Conservation (phyloP, 2,329 filamentous ascomycete species). For the Penicillium sp. region DNA sequence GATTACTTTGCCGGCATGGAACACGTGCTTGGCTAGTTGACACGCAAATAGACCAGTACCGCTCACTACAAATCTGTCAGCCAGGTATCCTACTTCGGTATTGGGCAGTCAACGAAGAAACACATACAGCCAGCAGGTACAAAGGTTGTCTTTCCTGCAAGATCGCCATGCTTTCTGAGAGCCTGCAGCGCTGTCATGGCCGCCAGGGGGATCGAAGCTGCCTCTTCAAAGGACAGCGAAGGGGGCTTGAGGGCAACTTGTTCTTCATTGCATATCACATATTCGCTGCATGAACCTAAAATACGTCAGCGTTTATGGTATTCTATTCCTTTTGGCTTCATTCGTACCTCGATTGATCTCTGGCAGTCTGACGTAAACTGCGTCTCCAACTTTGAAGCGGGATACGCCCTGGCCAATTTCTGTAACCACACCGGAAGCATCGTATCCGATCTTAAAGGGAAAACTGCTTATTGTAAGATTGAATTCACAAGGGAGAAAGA, state of each 20-base stretch:
- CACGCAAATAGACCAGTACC: slow-evolving; percentile 49
- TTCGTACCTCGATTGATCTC: slow-evolving; percentile 29
- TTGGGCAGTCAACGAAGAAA: neutral
- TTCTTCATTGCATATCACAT: slow-evolving; percentile 32
- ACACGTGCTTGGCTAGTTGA: slow-evolving; percentile 54
- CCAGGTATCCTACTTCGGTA: neutral
- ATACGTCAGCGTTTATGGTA: neutral
- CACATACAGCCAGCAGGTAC: slow-evolving; percentile 47
- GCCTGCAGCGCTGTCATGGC: slow-evolving; percentile 48
- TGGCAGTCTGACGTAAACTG: slow-evolving; percentile 39
- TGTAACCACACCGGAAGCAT: slow-evolving; percentile 41
- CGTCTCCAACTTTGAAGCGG: slow-evolving; percentile 40
- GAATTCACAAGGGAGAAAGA: neutral
- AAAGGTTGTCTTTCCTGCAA: slow-evolving; percentile 54
- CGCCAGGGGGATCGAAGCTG: slow-evolving; percentile 44
- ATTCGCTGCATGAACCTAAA: slow-evolving; percentile 41
- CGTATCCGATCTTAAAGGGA: slow-evolving; percentile 47
- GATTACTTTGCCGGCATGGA: slow-evolving; percentile 50
- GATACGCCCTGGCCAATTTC: slow-evolving; percentile 36
- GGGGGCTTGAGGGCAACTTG: slow-evolving; percentile 43
- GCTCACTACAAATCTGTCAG: slow-evolving; percentile 36
- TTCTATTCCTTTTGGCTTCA: neutral
- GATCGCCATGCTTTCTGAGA: slow-evolving; percentile 45
- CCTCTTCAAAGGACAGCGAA: slow-evolving; percentile 43
- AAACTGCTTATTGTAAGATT: slow-evolving; percentile 30